phyloP scores from a whole-genome alignment of 768 basidiomycete species.

The Mycena floridula region DNA sequence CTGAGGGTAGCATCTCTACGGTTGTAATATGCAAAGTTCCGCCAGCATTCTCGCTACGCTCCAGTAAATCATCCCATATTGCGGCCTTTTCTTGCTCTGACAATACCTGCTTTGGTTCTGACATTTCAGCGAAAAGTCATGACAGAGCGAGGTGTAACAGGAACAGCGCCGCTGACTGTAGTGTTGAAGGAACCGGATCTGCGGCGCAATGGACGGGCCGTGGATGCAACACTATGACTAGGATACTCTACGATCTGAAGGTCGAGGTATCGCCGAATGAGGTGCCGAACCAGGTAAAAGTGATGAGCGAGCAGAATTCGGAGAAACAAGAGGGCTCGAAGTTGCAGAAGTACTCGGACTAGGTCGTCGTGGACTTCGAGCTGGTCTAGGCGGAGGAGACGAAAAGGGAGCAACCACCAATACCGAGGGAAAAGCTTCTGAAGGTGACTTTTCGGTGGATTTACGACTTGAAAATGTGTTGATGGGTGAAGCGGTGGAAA shows the following conservation, averaged over 20 bases:
- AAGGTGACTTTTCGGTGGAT: not conserved
- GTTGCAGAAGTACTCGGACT: slow-evolving; percentile 3
- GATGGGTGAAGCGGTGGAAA: slow-evolving; percentile 39
- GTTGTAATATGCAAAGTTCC: slow-evolving; percentile 60
- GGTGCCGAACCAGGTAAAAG: too few relatives aligned
- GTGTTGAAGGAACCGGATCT: too few relatives aligned
- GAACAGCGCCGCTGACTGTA: not conserved
- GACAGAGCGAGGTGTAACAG: not conserved
- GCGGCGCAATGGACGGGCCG: too few relatives aligned
- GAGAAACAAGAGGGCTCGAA: slow-evolving; percentile 5
- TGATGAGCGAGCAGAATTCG: not conserved
- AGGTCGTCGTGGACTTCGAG: slow-evolving; percentile 11
- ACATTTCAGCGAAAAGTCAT: not conserved
- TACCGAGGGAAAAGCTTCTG: slow-evolving; percentile 1
- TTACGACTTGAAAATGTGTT: slow-evolving; percentile 31
- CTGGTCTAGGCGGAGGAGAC: slow-evolving; percentile 20
- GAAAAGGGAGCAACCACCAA: slow-evolving; percentile 12
- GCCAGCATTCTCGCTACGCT: slow-evolving; percentile 61
- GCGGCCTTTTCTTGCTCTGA: slow-evolving; percentile 68
- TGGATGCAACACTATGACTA: too few relatives aligned
- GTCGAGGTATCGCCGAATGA: too few relatives aligned
- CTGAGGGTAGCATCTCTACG: slow-evolving; percentile 3
- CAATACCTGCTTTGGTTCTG: slow-evolving; percentile 14
- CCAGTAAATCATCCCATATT: slow-evolving; percentile 65
- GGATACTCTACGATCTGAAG: too few relatives aligned